phyloP scores from a whole-genome alignment of 768 basidiomycete genomes.

The Artomyces pyxidatus region DNA sequence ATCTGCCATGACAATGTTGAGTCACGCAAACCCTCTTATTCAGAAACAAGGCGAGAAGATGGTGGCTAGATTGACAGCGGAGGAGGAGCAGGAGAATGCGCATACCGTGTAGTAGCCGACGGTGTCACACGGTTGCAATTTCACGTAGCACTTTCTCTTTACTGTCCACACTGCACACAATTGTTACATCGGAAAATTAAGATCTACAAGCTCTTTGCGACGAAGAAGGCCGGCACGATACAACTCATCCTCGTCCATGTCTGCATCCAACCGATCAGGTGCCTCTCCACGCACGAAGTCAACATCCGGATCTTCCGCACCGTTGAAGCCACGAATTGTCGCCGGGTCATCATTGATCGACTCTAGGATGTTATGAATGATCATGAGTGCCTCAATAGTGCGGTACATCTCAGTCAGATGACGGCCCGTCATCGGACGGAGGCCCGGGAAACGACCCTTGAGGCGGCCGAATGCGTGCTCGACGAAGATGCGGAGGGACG shows the following conservation, averaged over 20 bases:
- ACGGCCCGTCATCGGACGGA: slow-evolving; percentile 9
- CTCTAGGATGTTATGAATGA: slow-evolving; percentile 11
- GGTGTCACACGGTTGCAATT: too few species aligned
- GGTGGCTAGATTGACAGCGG: neutral
- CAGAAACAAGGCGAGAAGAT: neutral
- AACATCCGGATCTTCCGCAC: slow-evolving; percentile 7
- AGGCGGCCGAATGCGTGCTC: slow-evolving; percentile 25
- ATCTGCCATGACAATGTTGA: neutral
- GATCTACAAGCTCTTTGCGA: slow-evolving; percentile 11
- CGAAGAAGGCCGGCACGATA: slow-evolving; percentile 13
- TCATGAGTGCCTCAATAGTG: slow-evolving; percentile 3
- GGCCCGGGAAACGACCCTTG: slow-evolving; percentile 22
- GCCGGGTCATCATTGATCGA: slow-evolving; percentile 7
- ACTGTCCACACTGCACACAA: too few species aligned
- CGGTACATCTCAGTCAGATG: slow-evolving; percentile 2
- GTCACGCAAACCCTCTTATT: neutral
- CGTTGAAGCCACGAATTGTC: slow-evolving; percentile 10
- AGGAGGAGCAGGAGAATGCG: too few species aligned
- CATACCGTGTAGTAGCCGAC: too few species aligned
- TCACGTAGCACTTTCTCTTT: too few species aligned
- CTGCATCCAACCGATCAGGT: neutral
- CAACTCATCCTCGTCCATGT: slow-evolving; percentile 11
- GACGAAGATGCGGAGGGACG: slow-evolving; percentile 15
- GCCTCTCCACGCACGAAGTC: neutral
- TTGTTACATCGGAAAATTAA: neutral